phyloP scores from a whole-genome alignment of 2,329 filamentous ascomycete species.

The Colletotrichum sp. region DNA sequence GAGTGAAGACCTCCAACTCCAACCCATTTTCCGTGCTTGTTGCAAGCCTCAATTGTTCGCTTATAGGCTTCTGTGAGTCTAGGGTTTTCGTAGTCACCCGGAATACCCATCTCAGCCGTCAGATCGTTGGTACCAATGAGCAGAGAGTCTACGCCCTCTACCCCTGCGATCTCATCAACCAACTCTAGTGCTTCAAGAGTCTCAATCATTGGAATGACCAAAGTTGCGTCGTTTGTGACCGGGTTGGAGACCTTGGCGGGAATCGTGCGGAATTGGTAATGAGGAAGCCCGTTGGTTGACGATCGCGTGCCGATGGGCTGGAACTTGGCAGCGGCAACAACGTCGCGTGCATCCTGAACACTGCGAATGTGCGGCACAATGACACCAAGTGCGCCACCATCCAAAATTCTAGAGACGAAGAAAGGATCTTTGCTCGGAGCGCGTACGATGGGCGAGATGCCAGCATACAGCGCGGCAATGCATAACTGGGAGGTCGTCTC shows the following conservation, averaged over 20 bases:
- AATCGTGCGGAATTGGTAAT: constrained; percentile 37
- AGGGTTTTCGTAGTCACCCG: constrained; percentile 42
- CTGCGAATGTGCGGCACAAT: constrained; percentile 45
- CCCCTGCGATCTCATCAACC: constrained; percentile 42
- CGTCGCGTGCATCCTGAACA: constrained; percentile 38
- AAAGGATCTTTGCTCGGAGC: constrained; percentile 42
- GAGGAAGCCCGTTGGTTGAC: constrained; percentile 39
- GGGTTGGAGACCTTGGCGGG: constrained; percentile 38
- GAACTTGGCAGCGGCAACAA: constrained; percentile 42
- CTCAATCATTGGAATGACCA: constrained; percentile 49
- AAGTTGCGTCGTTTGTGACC: constrained; percentile 37
- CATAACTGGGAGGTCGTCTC: constrained; percentile 39
- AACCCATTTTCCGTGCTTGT: constrained; percentile 41
- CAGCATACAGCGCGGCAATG: constrained; percentile 41
- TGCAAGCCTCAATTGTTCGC: constrained; percentile 40
- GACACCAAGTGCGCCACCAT: constrained; percentile 44
- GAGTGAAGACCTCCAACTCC: constrained; percentile 45
- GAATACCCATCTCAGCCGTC: constrained; percentile 46
- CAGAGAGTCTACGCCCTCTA: constrained; percentile 43
- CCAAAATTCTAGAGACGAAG: constrained; percentile 41
- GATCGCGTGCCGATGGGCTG: constrained; percentile 39
- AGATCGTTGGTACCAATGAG: constrained; percentile 50
- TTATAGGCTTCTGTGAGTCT: constrained; percentile 29
- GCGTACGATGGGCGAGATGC: constrained; percentile 45
- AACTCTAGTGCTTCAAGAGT: constrained; percentile 40